These are phyloP conservation scores for Rhododendron simsii DNA, from an alignment of 148 eudicot species.

Conservation along the genomic window DNA sequence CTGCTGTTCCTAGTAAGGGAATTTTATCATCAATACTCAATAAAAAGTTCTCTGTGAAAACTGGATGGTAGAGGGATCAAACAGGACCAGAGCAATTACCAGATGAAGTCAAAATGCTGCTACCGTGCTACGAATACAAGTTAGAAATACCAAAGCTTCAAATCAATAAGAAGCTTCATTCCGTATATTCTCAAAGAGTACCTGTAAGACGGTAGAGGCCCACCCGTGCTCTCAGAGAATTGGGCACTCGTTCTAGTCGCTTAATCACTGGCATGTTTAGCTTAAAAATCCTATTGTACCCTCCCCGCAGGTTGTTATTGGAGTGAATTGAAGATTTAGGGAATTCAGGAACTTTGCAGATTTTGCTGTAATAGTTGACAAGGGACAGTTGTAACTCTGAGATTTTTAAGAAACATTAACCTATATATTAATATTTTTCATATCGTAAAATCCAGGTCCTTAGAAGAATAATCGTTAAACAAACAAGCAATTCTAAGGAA, in stretches of 20 bases:
- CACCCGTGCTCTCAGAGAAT: background rate
- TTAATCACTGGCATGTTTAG: background rate
- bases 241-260: background rate
- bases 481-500: background rate
- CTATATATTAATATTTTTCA: background rate
- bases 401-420: background rate
- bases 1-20: background rate
- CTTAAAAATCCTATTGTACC: background rate
- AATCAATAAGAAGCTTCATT: background rate
- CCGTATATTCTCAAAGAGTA: background rate
- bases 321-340: background rate
- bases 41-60: background rate
- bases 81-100: background rate
- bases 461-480: too few species aligned
- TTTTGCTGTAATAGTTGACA: background rate
- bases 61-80: background rate
- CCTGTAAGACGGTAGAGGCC: background rate
- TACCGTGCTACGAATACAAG: background rate
- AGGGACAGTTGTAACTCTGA: background rate
- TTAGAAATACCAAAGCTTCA: background rate
- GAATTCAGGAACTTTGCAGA: background rate
- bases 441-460: background rate
- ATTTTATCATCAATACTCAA: background rate
- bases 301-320: background rate
- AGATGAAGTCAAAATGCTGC: background rate